These are phyloP conservation scores for Nemania serpens DNA, from an alignment of 2,329 filamentous ascomycete species.

Conservation along the genomic window DNA sequence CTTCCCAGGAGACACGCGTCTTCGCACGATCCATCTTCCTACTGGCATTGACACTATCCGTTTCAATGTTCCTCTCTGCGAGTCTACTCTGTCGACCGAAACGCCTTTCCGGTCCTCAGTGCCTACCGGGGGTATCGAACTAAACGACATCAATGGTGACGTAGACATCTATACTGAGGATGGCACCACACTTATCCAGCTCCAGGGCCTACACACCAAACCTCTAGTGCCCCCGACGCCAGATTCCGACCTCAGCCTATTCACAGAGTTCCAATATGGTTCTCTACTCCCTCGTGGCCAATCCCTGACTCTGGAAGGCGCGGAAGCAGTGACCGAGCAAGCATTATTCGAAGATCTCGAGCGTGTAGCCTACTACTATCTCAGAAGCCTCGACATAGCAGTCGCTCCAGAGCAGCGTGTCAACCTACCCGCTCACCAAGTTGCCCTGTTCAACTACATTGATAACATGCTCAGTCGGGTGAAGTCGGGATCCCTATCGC, in stretches of 20 bases:
- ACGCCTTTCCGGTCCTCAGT: not conserved
- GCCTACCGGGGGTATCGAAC: not conserved
- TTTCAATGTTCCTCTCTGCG: not conserved
- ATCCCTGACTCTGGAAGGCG: too few relatives aligned
- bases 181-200: slow-evolving; percentile 1
- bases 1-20: slow-evolving; percentile 41
- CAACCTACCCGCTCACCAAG: not conserved
- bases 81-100: not conserved
- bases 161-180: not conserved
- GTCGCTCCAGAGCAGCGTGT: not conserved
- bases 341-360: slow-evolving; percentile 1
- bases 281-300: too few relatives aligned
- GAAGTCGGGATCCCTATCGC: not conserved
- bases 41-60: slow-evolving; percentile 13
- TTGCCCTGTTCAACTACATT: not conserved
- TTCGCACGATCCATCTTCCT: slow-evolving; percentile 43
- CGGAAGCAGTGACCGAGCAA: not conserved
- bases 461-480: not conserved
- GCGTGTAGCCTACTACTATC: slow-evolving; percentile 7
- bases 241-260: slow-evolving; percentile 26
- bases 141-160: not conserved
- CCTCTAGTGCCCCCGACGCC: slow-evolving; percentile 19
- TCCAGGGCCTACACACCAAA: slow-evolving; percentile 24
- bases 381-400: not conserved
- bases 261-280: slow-evolving; percentile 19